Evolutionary conservation across 192 early-diverging fungal species (phyloP).

Genomic region (Coemansia sp.): DNA sequence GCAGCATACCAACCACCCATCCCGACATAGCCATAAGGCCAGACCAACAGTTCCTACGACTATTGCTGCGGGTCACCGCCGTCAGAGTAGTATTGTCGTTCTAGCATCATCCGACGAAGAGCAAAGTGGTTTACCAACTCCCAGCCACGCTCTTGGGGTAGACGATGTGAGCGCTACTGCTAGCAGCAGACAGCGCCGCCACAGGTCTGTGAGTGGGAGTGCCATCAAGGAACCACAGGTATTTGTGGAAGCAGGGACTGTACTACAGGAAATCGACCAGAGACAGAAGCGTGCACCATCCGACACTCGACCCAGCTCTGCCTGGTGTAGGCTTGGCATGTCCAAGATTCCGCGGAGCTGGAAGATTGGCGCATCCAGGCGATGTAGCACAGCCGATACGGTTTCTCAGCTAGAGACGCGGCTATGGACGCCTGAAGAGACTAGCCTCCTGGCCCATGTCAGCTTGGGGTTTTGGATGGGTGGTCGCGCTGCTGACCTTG

Average conservation of each 20-base stretch:
- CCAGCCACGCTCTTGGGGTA: background rate
- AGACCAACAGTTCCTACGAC: background rate
- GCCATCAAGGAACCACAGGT: background rate
- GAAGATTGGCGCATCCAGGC: background rate
- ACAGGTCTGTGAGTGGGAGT: background rate
- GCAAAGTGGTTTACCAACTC: background rate
- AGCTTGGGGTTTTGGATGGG: conserved; percentile 27
- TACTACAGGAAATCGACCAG: background rate
- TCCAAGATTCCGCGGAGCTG: background rate
- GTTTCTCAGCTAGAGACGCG: background rate
- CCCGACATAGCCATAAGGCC: background rate
- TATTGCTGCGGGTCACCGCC: background rate
- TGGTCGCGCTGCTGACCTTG: conserved; percentile 18
- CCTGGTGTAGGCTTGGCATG: background rate
- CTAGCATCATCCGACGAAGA: background rate
- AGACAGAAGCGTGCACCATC: background rate
- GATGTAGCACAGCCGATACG: background rate
- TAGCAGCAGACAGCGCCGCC: background rate
- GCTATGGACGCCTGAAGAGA: conserved; percentile 23
- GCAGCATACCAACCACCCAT: background rate
- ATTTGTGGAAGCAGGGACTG: background rate
- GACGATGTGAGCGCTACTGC: background rate
- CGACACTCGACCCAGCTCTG: background rate
- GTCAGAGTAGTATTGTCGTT: background rate
- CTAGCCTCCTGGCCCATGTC: conserved; percentile 11